phyloP scores from a whole-genome alignment of 1,284 basidiomycete genomes.

The Boletus mariae region DNA sequence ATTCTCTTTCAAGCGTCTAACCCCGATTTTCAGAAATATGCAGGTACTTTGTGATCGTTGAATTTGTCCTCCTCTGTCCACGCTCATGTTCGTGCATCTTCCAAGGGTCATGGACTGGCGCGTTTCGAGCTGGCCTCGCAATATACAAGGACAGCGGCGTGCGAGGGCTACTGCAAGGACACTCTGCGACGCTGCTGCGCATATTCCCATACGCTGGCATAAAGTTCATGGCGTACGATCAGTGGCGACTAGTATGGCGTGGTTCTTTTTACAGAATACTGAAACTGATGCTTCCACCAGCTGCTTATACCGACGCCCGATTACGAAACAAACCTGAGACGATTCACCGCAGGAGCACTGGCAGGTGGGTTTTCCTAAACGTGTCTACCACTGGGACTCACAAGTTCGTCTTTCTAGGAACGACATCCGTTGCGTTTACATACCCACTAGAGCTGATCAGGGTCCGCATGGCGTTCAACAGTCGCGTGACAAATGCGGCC shows the following conservation, averaged over 20 bases:
- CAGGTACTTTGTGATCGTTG: slow-evolving; percentile 52
- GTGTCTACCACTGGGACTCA: background rate
- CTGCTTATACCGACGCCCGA: slow-evolving; percentile 81
- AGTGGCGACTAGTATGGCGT: slow-evolving; percentile 65
- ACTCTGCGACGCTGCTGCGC: slow-evolving; percentile 83
- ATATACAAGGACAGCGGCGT: slow-evolving; percentile 78
- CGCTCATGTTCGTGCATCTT: background rate
- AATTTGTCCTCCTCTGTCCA: slow-evolving; percentile 2
- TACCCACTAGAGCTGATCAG: slow-evolving; percentile 96
- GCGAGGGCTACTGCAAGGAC: slow-evolving; percentile 89
- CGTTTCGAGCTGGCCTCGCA: slow-evolving; percentile 74
- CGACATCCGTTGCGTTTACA: slow-evolving; percentile 85
- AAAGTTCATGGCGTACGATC: slow-evolving; percentile 98
- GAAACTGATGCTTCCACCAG: slow-evolving; percentile 29
- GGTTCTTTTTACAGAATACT: background rate
- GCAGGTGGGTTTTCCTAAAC: slow-evolving; percentile 54
- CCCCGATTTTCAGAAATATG: slow-evolving; percentile 91
- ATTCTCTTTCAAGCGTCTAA: slow-evolving; percentile 98
- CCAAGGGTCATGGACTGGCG: slow-evolving; percentile 80
- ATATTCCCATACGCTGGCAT: slow-evolving; percentile 94
- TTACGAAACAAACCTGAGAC: slow-evolving; percentile 75
- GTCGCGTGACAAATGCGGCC: slow-evolving; percentile 40
- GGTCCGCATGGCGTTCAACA: slow-evolving; percentile 92
- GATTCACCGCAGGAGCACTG: slow-evolving; percentile 85
- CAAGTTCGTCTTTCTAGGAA: slow-evolving; percentile 48